A percentile compares a stretch with the other conserved stretches of the same genome.
Conservation (phyloP, 106 monocot species). For the Dactylorhiza incarnata region DNA sequence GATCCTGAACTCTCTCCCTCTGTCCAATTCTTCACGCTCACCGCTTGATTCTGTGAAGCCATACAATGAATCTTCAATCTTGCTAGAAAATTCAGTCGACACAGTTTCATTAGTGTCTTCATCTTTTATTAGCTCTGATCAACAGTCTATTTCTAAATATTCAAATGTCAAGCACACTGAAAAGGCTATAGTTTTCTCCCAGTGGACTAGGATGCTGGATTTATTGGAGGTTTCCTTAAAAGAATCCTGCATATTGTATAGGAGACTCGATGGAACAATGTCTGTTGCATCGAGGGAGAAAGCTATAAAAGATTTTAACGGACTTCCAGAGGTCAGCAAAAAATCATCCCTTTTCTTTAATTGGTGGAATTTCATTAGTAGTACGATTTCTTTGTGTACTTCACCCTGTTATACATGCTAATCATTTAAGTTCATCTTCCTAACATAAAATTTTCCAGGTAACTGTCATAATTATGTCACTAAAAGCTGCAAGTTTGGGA, state of each 20-base stretch:
- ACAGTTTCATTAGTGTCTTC: background rate
- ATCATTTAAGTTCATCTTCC: background rate
- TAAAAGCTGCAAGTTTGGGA: constrained; percentile 95
- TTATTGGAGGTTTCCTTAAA: constrained; percentile 70
- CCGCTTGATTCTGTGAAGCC: constrained; percentile 1
- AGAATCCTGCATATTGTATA: constrained; percentile 46
- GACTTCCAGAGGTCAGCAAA: constrained; percentile 60
- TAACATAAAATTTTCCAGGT: constrained; percentile 30
- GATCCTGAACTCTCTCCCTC: constrained; percentile 68
- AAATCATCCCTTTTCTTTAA: background rate
- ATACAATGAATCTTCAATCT: constrained; percentile 12
- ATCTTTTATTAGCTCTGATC: constrained; percentile 3
- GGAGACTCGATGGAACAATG: constrained; percentile 96
- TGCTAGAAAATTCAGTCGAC: constrained; percentile 10
- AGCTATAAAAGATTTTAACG: constrained; percentile 90
- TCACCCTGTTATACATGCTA: background rate
- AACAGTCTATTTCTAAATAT: constrained; percentile 4
- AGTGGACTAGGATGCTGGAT: constrained; percentile 97
- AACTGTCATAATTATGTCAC: constrained; percentile 92
- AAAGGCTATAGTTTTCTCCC: constrained; percentile 93
- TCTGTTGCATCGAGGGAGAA: constrained; percentile 73
- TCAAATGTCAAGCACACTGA: constrained; percentile 29
- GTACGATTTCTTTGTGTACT: background rate
- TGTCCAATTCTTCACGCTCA: constrained; percentile 5
- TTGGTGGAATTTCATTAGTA: background rate